Evolutionary conservation across 2,329 filamentous ascomycete species (phyloP).

Genomic region (Dothistroma septosporum): DNA sequence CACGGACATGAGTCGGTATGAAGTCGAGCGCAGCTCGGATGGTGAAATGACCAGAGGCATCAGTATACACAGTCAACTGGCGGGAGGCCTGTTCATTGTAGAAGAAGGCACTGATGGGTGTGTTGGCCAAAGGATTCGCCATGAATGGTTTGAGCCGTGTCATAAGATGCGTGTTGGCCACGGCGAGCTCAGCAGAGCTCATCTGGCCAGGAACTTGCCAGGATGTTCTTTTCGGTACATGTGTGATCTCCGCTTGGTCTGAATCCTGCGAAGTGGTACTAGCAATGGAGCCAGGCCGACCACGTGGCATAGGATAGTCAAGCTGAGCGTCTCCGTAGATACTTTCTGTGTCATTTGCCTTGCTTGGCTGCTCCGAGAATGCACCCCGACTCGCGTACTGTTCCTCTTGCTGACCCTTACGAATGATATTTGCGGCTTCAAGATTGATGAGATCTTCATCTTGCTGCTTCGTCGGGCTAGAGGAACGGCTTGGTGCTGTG

Average conservation of each 20-base stretch:
- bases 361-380: constrained; percentile 65
- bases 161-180: constrained; percentile 85
- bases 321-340: constrained; percentile 31
- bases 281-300: constrained; percentile 15
- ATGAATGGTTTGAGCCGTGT: constrained; percentile 84
- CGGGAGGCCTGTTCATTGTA: constrained; percentile 81
- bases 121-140: constrained; percentile 71
- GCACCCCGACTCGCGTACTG: constrained; percentile 59
- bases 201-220: constrained; percentile 58
- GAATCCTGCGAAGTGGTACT: constrained; percentile 26
- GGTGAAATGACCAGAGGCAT: constrained; percentile 84
- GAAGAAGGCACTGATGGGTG: constrained; percentile 88
- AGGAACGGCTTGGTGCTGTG: constrained; percentile 41
- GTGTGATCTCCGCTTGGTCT: constrained; percentile 28
- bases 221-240: constrained; percentile 47
- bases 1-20: constrained; percentile 80
- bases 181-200: constrained; percentile 67
- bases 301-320: constrained; percentile 17
- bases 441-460: constrained; percentile 66
- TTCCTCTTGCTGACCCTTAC: constrained; percentile 66
- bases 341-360: constrained; percentile 42
- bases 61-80: constrained; percentile 77
- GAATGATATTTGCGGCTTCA: constrained; percentile 73
- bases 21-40: constrained; percentile 80
- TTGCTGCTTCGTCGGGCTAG: constrained; percentile 42